A percentile compares a stretch with the other conserved stretches of the same genome.
These are phyloP conservation scores for Phymatotrichopsis omnivora DNA, from an alignment of 2,329 filamentous ascomycete species.

Conservation along the genomic window DNA sequence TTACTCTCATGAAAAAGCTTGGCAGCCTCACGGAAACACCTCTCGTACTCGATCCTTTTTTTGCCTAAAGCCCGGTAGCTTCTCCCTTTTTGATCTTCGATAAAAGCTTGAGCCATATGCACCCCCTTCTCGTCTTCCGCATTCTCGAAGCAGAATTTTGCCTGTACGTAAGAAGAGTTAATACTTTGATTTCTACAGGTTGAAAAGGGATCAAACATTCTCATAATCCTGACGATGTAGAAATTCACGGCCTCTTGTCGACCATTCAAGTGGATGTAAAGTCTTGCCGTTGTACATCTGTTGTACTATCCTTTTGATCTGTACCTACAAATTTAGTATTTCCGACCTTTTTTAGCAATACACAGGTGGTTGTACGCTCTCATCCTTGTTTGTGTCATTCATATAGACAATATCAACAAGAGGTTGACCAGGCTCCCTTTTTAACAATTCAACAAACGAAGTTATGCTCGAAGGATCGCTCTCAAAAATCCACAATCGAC, in stretches of 20 bases:
- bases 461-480: constrained; percentile 6
- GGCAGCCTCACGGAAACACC: constrained; percentile 12
- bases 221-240: constrained; percentile 29
- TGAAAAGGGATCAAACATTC: constrained; percentile 13
- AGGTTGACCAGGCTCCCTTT: constrained; percentile 3
- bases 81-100: constrained; percentile 14
- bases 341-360: neutral
- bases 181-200: neutral
- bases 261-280: constrained; percentile 11
- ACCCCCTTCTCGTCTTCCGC: constrained; percentile 6
- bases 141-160: constrained; percentile 16
- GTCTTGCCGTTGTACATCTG: constrained; percentile 13
- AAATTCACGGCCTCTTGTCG: constrained; percentile 25
- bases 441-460: constrained; percentile 21
- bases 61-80: constrained; percentile 7
- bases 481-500: constrained; percentile 18
- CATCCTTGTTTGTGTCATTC: neutral
- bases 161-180: neutral
- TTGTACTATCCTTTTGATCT: constrained; percentile 17
- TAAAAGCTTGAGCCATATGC: constrained; percentile 6
- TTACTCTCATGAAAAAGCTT: neutral
- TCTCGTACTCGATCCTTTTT: constrained; percentile 6
- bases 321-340: no score
- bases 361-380: neutral
- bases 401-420: constrained; percentile 20